Evolutionary conservation across 768 basidiomycete genomes (phyloP), one percentile per base, ranked within the genome.

Genomic region (Hortiboletus flavorubellus): DNA sequence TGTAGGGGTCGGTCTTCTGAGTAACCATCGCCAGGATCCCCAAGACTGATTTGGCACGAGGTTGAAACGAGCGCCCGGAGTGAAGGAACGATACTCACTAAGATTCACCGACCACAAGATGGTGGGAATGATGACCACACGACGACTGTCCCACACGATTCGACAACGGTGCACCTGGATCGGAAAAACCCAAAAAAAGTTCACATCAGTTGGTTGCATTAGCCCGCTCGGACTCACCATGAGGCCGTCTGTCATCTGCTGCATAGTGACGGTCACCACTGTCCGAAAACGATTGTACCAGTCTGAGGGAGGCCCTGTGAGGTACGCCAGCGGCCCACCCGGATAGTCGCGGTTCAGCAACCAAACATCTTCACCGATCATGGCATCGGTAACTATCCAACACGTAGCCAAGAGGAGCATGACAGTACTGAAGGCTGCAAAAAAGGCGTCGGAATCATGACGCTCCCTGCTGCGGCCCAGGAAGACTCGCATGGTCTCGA

Each of bases 131-230:
- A 54, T n/a, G 38, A 66, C 18, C 31, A 47, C 39, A n/a, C 48
- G 23, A 49, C 39, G 35, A 46, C 49, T 53, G 12, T 59, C 7
- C 73, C 73, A 76, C 10, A 76, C 55, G 30, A 72, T 58, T 18
- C 56, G 69, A 51, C 72, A 72, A 18, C 74, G 75, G 55, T 73
- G 69, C 12, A 75, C 60, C 75, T 76, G 39, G 23, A 72, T 21
- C 21, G 21, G 21, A 21, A 21, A 21, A 21, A n/a, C n/a, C n/a
- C n/a, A n/a, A 21, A 21, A 21, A 21, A 21, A 21, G 26, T 26
- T 26, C 26, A 23, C 1, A 37, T 45, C 34, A 10, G 12, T 34
- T 42, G 34, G 34, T 42, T 12, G 18, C 34, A 11, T 26, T 29
- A 2, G 10, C 9, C 9, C 8, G 16, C 26, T 29, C 4, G 59